Evolutionary conservation across 257 asterid species (phyloP).

Genomic region (Solanum neorickii): DNA sequence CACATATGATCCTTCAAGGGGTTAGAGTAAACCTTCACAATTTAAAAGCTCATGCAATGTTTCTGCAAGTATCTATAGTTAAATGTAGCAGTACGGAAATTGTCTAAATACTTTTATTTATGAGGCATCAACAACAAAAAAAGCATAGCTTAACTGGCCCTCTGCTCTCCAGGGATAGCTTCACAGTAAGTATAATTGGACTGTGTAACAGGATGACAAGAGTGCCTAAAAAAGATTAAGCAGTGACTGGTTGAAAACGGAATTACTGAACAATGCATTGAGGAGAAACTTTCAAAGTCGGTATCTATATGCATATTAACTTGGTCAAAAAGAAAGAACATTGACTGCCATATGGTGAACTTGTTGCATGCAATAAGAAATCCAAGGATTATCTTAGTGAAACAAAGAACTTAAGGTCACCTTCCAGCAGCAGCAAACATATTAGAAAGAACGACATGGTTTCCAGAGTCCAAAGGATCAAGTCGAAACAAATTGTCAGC

Average conservation of each 20-base stretch:
- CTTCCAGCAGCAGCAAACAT: conserved; percentile 35
- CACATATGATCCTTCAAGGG: background rate
- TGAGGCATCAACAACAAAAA: background rate
- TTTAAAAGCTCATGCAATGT: background rate
- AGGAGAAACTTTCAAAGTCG: background rate
- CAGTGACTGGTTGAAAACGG: background rate
- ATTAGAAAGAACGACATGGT: conserved; percentile 69
- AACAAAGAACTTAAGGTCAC: background rate
- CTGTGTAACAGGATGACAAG: background rate
- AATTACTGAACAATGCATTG: background rate
- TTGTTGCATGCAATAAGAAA: background rate
- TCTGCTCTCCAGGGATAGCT: background rate
- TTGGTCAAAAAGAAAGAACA: background rate
- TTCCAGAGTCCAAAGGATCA: conserved; percentile 83
- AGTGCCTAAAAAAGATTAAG: background rate
- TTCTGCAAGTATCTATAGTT: background rate
- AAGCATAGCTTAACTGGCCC: background rate
- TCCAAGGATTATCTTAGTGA: background rate
- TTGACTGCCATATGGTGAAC: background rate
- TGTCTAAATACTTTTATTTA: background rate
- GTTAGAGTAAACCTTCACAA: background rate
- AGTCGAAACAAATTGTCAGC: conserved; percentile 70
- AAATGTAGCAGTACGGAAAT: background rate
- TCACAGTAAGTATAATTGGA: background rate
- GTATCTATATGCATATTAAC: background rate